A percentile compares a stretch with the other conserved stretches of the same genome.
Evolutionary conservation across 169 alveolate species (phyloP).

Genomic region (Plasmodium malariae): DNA sequence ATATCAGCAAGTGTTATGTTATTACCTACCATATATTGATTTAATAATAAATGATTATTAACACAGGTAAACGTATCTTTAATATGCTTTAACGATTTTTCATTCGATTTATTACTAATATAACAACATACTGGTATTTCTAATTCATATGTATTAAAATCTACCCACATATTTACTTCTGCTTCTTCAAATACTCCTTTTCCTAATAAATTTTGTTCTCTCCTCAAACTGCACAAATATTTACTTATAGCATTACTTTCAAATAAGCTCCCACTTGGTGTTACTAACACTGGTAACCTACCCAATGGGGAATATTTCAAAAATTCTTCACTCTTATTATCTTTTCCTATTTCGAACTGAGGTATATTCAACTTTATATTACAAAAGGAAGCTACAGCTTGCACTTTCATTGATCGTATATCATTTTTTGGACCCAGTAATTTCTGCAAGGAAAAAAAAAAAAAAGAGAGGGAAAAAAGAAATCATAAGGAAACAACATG

Average conservation of each 20-base stretch:
- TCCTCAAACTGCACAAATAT: constrained; percentile 46
- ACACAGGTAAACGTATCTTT: constrained; percentile 78
- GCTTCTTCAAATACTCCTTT: constrained; percentile 58
- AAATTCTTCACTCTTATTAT: constrained; percentile 54
- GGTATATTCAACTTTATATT: constrained; percentile 53
- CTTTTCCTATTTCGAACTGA: constrained; percentile 38
- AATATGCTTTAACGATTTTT: constrained; percentile 76
- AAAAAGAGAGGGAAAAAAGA: not conserved
- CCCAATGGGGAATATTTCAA: constrained; percentile 55
- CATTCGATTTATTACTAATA: constrained; percentile 74
- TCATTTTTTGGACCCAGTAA: constrained; percentile 58
- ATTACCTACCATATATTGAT: constrained; percentile 92
- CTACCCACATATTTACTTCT: constrained; percentile 83
- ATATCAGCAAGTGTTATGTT: constrained; percentile 93
- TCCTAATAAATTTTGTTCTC: constrained; percentile 50
- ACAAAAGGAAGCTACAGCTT: constrained; percentile 69
- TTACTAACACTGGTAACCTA: constrained; percentile 59
- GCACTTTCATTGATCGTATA: constrained; percentile 44
- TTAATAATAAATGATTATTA: constrained; percentile 80
- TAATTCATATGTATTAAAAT: constrained; percentile 81
- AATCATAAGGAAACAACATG: not conserved
- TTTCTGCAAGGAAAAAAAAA: constrained; percentile 20
- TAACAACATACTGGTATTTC: constrained; percentile 79
- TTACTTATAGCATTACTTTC: constrained; percentile 72
- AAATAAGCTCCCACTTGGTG: constrained; percentile 37